Conservation (phyloP, 23 red algal genomes). For the Gracilariopsis chorda region DNA sequence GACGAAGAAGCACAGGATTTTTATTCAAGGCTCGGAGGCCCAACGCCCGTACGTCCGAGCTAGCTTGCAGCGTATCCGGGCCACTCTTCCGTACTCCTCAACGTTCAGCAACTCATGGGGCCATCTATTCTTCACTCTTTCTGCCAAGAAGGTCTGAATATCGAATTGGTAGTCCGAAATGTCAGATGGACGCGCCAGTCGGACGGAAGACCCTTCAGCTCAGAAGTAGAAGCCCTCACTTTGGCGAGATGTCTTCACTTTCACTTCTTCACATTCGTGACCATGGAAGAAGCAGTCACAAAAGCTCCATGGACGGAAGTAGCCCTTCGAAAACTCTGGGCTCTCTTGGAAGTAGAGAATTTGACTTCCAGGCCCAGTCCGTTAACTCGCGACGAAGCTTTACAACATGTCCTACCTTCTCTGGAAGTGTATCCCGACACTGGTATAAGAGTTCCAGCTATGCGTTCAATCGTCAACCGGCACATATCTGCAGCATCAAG, state of each 20-base stretch:
- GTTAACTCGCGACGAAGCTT: not conserved
- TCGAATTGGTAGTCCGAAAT: not conserved
- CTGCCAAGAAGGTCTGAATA: not conserved
- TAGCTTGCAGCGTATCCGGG: not conserved
- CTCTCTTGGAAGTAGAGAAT: not conserved
- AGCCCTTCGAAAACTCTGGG: not conserved
- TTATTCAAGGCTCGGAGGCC: not conserved
- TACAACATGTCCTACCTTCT: too few relatives aligned
- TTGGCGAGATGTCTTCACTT: not conserved
- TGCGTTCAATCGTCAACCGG: too few relatives aligned
- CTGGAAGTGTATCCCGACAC: too few relatives aligned
- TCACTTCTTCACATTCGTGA: not conserved
- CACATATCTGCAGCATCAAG: too few relatives aligned
- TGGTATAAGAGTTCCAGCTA: too few relatives aligned
- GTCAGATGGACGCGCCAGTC: not conserved
- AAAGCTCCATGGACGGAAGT: too few relatives aligned
- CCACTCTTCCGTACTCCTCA: not conserved
- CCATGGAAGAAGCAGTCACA: too few relatives aligned
- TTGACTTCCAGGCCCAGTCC: not conserved
- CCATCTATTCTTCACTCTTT: not conserved
- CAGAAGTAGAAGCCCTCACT: not conserved
- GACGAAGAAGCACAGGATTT: not conserved
- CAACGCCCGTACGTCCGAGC: not conserved
- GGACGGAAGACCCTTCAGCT: not conserved
- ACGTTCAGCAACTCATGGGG: not conserved